Conservation (phyloP, 169 alveolate genomes). For the Plasmodium fragile region DNA sequence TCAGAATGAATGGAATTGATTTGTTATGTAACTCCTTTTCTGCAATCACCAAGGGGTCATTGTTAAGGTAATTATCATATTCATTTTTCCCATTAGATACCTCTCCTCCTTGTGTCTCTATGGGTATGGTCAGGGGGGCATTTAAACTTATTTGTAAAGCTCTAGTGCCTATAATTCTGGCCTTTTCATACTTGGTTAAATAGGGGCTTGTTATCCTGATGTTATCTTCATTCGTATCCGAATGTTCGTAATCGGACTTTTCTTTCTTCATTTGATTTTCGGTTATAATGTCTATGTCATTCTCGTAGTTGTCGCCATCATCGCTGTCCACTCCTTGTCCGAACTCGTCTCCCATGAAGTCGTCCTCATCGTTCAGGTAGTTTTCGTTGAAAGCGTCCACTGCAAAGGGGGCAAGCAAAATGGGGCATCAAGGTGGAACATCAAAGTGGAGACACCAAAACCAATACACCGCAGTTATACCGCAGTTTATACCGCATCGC, state of each 20-base stretch:
- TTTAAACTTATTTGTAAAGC: constrained; percentile 98
- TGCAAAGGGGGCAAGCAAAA: not conserved
- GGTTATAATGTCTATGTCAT: constrained; percentile 84
- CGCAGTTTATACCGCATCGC: not conserved
- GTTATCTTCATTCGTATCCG: constrained; percentile 83
- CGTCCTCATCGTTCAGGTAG: constrained; percentile 65
- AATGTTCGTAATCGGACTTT: constrained; percentile 84
- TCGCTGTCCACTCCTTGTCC: constrained; percentile 87
- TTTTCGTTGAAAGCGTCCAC: constrained; percentile 67
- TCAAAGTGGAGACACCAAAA: not conserved
- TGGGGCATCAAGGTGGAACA: not conserved
- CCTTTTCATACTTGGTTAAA: constrained; percentile 98
- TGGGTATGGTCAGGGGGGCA: constrained; percentile 97
- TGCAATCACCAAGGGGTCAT: constrained; percentile 98
- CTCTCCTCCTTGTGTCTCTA: constrained; percentile 82
- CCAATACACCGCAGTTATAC: not conserved
- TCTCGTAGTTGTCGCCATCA: constrained; percentile 85
- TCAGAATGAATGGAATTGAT: constrained; percentile 98
- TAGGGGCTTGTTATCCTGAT: constrained; percentile 93
- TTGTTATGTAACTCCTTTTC: constrained; percentile 97
- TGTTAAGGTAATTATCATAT: constrained; percentile 91
- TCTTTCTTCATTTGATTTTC: constrained; percentile 82
- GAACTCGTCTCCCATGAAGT: constrained; percentile 81
- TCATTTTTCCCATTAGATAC: constrained; percentile 81
- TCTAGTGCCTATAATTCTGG: constrained; percentile 99